These are phyloP conservation scores for Lizanozyma gosingica DNA, from an alignment of 1,139 yeast species.

Conservation along the genomic window DNA sequence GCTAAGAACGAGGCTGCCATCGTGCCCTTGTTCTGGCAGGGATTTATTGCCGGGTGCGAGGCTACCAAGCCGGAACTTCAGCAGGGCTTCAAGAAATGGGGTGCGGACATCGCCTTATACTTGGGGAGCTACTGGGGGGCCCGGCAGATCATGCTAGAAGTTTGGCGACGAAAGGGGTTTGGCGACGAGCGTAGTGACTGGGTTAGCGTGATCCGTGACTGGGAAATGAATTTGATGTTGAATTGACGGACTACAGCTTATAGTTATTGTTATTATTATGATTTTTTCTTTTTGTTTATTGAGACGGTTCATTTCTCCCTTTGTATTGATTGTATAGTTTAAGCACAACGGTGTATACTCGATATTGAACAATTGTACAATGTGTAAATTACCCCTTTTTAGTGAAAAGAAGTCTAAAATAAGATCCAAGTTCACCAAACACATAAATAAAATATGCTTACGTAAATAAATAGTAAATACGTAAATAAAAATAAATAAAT, in stretches of 20 bases:
- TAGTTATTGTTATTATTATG: slow-evolving; percentile 1
- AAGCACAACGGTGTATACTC: too few relatives aligned
- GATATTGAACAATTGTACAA: too few relatives aligned
- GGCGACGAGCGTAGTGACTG: slow-evolving; percentile 57
- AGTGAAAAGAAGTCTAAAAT: too few relatives aligned
- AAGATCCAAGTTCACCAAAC: too few relatives aligned
- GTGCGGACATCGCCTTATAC: slow-evolving; percentile 65
- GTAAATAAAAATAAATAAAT: too few relatives aligned
- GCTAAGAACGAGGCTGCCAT: slow-evolving; percentile 48
- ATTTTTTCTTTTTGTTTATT: too few relatives aligned
- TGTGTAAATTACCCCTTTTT: too few relatives aligned
- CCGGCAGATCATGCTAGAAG: slow-evolving; percentile 75
- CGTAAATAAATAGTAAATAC: too few relatives aligned
- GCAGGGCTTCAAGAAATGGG: slow-evolving; percentile 67
- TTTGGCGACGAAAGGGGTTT: slow-evolving; percentile 67
- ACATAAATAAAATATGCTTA: too few relatives aligned
- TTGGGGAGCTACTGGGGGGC: slow-evolving; percentile 86
- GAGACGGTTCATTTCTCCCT: too few relatives aligned
- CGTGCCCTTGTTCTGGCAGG: slow-evolving; percentile 82
- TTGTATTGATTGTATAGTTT: too few relatives aligned
- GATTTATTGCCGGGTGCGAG: slow-evolving; percentile 83
- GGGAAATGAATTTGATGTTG: slow-evolving; percentile 82
- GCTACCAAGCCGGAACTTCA: slow-evolving; percentile 54
- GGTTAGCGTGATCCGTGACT: slow-evolving; percentile 72
- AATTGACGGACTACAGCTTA: slow-evolving; percentile 19